phyloP scores from a whole-genome alignment of 1,284 basidiomycete genomes.

The Rhodofomes roseus region DNA sequence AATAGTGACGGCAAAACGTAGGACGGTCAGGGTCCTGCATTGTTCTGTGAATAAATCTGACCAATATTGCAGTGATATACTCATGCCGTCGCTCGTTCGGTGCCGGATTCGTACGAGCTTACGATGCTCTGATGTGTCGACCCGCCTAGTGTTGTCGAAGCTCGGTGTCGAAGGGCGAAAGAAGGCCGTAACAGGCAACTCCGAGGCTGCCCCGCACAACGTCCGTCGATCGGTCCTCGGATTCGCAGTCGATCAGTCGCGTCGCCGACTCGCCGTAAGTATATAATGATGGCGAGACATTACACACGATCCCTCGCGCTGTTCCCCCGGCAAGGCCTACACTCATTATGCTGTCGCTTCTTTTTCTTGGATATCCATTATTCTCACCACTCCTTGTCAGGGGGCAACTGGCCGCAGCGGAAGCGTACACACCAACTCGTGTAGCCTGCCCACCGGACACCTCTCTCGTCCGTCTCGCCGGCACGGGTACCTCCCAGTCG shows the following conservation, averaged over 20 bases:
- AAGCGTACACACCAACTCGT: slow-evolving; percentile 18
- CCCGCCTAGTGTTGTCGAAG: too few relatives aligned
- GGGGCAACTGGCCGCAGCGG: slow-evolving; percentile 15
- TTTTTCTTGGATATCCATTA: neutral
- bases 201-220: neutral
- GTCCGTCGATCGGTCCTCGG: neutral
- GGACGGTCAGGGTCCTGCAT: too few relatives aligned
- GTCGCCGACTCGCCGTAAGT: neutral
- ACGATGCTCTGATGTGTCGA: too few relatives aligned
- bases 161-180: too few relatives aligned
- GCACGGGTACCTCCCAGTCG: slow-evolving; percentile 13
- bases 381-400: neutral
- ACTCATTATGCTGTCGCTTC: neutral
- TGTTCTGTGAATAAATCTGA: too few relatives aligned
- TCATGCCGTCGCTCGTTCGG: too few relatives aligned
- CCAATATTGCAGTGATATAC: too few relatives aligned
- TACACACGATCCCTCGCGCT: neutral
- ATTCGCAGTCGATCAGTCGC: neutral
- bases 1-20: too few relatives aligned
- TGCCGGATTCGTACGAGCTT: too few relatives aligned
- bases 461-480: slow-evolving; percentile 17
- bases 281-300: neutral
- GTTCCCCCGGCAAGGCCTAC: neutral
- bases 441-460: slow-evolving; percentile 18
- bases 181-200: neutral